phyloP scores from a whole-genome alignment of 352 stramenopile species.

The Phytophthora palmivora region DNA sequence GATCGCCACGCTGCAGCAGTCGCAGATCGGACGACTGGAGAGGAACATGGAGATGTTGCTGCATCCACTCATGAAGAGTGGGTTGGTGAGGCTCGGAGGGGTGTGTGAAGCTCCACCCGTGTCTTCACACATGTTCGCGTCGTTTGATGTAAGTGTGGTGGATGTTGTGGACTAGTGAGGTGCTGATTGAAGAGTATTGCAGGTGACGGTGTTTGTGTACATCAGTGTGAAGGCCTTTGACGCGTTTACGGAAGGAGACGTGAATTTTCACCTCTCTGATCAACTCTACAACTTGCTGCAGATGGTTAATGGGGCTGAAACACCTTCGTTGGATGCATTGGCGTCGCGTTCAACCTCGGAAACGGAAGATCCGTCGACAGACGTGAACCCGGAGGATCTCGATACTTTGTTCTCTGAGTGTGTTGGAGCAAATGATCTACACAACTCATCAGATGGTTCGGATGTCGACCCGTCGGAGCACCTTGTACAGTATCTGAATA shows the following conservation, averaged over 20 bases:
- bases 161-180: background rate
- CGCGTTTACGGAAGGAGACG: conserved; percentile 66
- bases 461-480: conserved; percentile 41
- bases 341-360: conserved; percentile 2
- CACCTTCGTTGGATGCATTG: conserved; percentile 15
- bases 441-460: conserved; percentile 12
- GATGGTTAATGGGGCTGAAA: conserved; percentile 38
- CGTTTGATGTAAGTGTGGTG: conserved; percentile 51
- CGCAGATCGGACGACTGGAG: conserved; percentile 66
- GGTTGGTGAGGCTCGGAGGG: conserved; percentile 51
- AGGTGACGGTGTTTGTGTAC: conserved; percentile 66
- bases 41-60: conserved; percentile 66
- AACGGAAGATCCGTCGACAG: conserved; percentile 18
- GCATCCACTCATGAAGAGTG: conserved; percentile 70
- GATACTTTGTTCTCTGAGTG: conserved; percentile 80
- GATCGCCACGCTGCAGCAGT: conserved; percentile 52
- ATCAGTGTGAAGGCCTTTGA: conserved; percentile 65
- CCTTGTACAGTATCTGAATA: conserved; percentile 58
- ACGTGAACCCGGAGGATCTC: conserved; percentile 51
- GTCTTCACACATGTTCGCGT: conserved; percentile 69
- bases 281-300: conserved; percentile 68
- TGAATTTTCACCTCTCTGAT: conserved; percentile 72
- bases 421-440: conserved; percentile 37
- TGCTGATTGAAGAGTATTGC: conserved; percentile 8
- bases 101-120: conserved; percentile 55